phyloP scores from a whole-genome alignment of 768 basidiomycete species.

The Rhizopogon rudus region DNA sequence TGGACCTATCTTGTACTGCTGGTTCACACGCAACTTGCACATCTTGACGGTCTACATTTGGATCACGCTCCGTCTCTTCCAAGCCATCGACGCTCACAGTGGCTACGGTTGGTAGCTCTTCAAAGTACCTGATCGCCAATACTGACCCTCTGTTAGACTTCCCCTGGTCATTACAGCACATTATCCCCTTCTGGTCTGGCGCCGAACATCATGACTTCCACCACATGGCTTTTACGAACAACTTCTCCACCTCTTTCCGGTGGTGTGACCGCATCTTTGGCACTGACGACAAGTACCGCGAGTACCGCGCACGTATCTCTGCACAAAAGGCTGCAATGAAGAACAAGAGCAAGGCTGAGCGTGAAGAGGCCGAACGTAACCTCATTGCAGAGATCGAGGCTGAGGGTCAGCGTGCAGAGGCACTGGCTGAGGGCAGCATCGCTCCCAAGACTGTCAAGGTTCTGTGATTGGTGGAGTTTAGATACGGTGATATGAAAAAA shows the following conservation, averaged over 20 bases:
- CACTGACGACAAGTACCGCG: constrained; percentile 86
- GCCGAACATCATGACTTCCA: constrained; percentile 99
- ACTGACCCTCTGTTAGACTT: constrained; percentile 53
- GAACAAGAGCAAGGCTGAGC: constrained; percentile 48
- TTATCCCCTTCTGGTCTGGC: constrained; percentile 94
- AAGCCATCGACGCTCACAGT: constrained; percentile 95
- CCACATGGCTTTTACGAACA: constrained; percentile 94
- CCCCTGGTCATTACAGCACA: constrained; percentile 94
- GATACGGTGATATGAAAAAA: not conserved
- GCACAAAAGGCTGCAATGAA: constrained; percentile 56
- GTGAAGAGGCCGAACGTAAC: constrained; percentile 50
- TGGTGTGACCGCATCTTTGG: constrained; percentile 90
- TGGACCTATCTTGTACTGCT: constrained; percentile 85
- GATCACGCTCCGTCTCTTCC: constrained; percentile 92
- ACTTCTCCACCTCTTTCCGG: constrained; percentile 90
- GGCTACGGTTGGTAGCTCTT: constrained; percentile 71
- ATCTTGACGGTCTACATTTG: constrained; percentile 91
- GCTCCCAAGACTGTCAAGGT: constrained; percentile 20
- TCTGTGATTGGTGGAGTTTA: constrained; percentile 11
- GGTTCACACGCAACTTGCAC: constrained; percentile 68
- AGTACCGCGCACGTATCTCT: constrained; percentile 64
- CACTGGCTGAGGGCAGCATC: constrained; percentile 37
- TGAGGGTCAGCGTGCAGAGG: constrained; percentile 69
- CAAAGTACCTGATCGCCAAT: not conserved
- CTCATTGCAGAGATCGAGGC: constrained; percentile 67